Evolutionary conservation across 306 rosid genomes (phyloP), one percentile per base, ranked within the genome.

Genomic region (Vigna nakashimae): DNA sequence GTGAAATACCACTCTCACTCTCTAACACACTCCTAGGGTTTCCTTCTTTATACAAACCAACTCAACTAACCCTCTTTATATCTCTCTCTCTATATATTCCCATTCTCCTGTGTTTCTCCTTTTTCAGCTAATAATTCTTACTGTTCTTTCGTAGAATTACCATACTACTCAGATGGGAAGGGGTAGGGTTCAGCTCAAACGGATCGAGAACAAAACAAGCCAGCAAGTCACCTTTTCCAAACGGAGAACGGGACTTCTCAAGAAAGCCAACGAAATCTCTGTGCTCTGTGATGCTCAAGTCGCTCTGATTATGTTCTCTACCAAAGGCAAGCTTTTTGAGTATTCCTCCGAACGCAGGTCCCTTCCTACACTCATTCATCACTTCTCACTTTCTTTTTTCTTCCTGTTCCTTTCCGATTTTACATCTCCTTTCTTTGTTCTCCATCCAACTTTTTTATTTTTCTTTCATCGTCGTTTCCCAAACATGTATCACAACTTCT

Each of bases 231-330:
- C 97, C 2, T 93, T 91, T 51, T 93, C 94, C 0, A 93, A 93
- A 82, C 79, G 98, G 0, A 55, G 91, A 75, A 74, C 79, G 0
- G 98, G 98, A 7, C 81, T 93, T 81, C 86, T 90, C 28, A 93
- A 93, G 78, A 93, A 93, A 77, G 98, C 98, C 17, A 82, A 89
- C 58, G 98, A 93, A 87, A 90, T 93, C 86, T 91, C 97, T 9
- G 97, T 91, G 14, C 91, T 93, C 0, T 93, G 98, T 59, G 98
- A 93, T 79, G 93, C 98, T 63, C 89, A 93, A 20, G 90, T 93
- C 0, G 96, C 93, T 63, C 78, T 94, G 81, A 86, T 94, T 34
- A 83, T 91, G 40, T 91, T 94, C 89, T 91, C 92, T 42, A 75
- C 89, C 71, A 90, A 85, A 82, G 98, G 92, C 6, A 94, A 94